phyloP scores from a whole-genome alignment of 1,284 basidiomycete species.

The Pseudomicrostroma phylloplanum region DNA sequence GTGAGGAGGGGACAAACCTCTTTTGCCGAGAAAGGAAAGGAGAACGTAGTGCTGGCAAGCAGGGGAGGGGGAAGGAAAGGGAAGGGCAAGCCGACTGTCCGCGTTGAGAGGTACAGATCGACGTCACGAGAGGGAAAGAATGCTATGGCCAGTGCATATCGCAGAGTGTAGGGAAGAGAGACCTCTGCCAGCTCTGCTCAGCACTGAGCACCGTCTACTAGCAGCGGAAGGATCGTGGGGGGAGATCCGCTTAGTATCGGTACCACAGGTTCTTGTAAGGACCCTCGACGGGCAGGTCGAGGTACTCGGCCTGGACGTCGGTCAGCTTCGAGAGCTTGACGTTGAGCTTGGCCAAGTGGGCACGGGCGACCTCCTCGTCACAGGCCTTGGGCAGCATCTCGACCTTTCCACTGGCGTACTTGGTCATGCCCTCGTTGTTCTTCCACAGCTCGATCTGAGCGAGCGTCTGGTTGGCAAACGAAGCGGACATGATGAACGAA shows the following conservation, averaged over 20 bases:
- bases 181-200: neutral
- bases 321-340: constrained; percentile 86
- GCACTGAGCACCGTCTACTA: neutral
- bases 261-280: constrained; percentile 67
- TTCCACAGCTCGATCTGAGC: constrained; percentile 97
- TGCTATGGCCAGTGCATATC: too few species aligned
- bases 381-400: constrained; percentile 80
- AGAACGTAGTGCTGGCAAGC: too few species aligned
- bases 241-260: constrained; percentile 41
- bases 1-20: too few species aligned
- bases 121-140: too few species aligned
- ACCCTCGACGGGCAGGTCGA: constrained; percentile 79
- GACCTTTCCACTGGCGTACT: constrained; percentile 65
- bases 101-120: too few species aligned
- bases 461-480: constrained; percentile 96
- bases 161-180: neutral
- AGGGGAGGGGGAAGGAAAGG: too few species aligned
- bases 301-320: constrained; percentile 75
- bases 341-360: constrained; percentile 82
- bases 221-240: neutral
- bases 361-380: constrained; percentile 96
- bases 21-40: too few species aligned
- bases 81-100: too few species aligned
- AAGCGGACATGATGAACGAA: constrained; percentile 97
- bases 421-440: constrained; percentile 64